phyloP scores from a whole-genome alignment of 495 filamentous ascomycete genomes.

The Hyaloscypha hepaticicola region DNA sequence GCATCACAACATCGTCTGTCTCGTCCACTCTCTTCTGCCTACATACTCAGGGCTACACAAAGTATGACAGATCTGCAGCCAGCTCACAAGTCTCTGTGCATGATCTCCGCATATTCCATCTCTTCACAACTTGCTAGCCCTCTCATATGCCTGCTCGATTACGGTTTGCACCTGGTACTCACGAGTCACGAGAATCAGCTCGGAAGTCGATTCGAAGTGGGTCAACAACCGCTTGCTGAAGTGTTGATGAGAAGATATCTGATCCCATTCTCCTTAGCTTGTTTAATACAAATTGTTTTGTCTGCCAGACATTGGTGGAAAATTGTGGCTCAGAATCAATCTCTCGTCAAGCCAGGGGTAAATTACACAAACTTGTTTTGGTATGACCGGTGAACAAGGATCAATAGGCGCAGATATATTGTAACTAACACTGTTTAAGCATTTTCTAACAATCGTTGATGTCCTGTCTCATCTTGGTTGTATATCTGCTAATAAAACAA shows the following conservation, averaged over 20 bases:
- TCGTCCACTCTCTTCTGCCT: not conserved
- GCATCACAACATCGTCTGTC: not conserved
- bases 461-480: constrained; percentile 2
- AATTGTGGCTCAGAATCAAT: not conserved
- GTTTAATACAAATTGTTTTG: not conserved
- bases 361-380: not conserved
- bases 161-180: not conserved
- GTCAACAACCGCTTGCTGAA: no score
- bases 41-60: not conserved
- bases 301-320: not conserved
- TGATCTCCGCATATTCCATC: not conserved
- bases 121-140: not conserved
- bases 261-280: not conserved
- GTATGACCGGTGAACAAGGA: not conserved
- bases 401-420: constrained; percentile 4
- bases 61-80: not conserved
- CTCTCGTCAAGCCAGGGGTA: not conserved
- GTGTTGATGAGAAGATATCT: not conserved
- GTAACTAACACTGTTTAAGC: not conserved
- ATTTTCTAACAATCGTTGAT: not conserved
- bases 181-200: not conserved
- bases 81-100: not conserved
- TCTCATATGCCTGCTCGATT: not conserved
- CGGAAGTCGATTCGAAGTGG: not conserved
- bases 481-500: constrained; percentile 8